phyloP scores from a whole-genome alignment of 345 rosid genomes.

The Rhodomyrtus tomentosa region DNA sequence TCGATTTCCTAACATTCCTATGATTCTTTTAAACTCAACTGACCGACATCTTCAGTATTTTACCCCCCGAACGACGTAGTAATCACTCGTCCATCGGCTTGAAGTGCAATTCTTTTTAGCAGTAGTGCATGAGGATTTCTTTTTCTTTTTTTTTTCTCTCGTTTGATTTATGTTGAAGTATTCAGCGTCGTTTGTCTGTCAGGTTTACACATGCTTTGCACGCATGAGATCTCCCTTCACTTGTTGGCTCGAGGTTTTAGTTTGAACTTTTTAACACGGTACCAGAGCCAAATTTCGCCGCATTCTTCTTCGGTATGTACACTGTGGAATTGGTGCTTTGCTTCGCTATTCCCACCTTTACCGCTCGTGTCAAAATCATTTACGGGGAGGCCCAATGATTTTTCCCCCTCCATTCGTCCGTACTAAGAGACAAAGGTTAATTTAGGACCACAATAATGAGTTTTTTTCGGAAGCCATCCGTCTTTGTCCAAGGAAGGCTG shows the following conservation, averaged over 20 bases:
- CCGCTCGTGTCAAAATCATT: neutral
- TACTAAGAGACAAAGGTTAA: neutral
- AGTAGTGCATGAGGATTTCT: neutral
- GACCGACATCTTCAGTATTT: neutral
- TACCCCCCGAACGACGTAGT: neutral
- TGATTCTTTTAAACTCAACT: neutral
- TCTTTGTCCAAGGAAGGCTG: neutral
- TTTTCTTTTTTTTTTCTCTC: accelerated
- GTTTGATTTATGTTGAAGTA: neutral
- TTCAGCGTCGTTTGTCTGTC: accelerated
- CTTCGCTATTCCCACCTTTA: neutral
- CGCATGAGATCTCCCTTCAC: accelerated
- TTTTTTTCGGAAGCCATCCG: neutral
- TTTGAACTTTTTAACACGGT: accelerated
- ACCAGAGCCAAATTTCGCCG: too few relatives aligned
- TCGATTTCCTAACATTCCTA: neutral
- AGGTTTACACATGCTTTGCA: neutral
- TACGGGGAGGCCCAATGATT: neutral
- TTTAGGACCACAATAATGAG: neutral
- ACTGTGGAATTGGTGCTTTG: neutral
- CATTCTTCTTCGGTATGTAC: neutral
- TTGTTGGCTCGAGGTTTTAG: neutral
- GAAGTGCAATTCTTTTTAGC: neutral
- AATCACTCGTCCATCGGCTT: neutral
- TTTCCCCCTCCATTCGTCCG: neutral